phyloP scores from a whole-genome alignment of 495 filamentous ascomycete genomes.

The Talaromyces trachyspermus region DNA sequence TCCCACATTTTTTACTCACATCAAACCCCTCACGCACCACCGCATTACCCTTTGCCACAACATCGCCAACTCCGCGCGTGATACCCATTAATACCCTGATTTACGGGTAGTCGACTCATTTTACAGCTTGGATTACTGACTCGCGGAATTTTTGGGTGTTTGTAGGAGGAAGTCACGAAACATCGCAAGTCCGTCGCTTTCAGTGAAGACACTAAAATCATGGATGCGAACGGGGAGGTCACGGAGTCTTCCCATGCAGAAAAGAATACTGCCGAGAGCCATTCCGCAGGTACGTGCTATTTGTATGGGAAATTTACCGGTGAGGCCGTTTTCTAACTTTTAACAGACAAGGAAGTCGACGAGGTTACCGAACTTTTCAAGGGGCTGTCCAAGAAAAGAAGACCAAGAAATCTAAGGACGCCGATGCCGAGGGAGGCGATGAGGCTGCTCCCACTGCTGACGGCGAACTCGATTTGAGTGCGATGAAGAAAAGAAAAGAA shows the following conservation, averaged over 20 bases:
- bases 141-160: conserved; percentile 2
- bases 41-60: neutral
- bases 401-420: conserved; percentile 55
- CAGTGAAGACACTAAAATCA: conserved; percentile 72
- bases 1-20: conserved; percentile 35
- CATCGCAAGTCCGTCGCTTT: conserved; percentile 89
- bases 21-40: neutral
- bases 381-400: conserved; percentile 85
- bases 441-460: conserved; percentile 52
- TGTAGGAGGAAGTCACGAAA: conserved; percentile 32
- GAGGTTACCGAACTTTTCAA: conserved; percentile 70
- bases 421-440: conserved; percentile 45
- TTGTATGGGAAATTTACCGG: too few species aligned
- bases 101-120: too few species aligned
- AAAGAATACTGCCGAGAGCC: conserved; percentile 62
- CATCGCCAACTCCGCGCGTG: too few species aligned
- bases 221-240: conserved; percentile 77
- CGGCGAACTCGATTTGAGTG: conserved; percentile 63
- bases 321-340: neutral
- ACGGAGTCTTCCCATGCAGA: conserved; percentile 60
- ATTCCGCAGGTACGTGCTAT: conserved; percentile 51
- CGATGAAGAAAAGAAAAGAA: conserved; percentile 95
- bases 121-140: neutral
- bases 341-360: conserved; percentile 56
- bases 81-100: too few species aligned